These are phyloP conservation scores for Pisolithus microcarpus DNA, from an alignment of 768 basidiomycete species.

Conservation along the genomic window DNA sequence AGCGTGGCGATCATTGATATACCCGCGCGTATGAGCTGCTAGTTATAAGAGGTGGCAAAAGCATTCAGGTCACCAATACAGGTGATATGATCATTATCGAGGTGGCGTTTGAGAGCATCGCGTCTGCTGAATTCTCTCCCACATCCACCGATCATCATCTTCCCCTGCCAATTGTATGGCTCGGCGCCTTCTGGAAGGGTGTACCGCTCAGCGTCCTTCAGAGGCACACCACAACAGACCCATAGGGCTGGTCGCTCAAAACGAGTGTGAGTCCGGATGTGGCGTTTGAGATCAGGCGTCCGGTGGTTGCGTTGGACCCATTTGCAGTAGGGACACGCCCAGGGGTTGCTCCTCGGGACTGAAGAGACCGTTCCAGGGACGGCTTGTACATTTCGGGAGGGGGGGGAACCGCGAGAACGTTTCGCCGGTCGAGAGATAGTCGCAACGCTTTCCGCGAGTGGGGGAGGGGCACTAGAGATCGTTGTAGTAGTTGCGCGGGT, in stretches of 20 bases:
- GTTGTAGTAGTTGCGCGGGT: background rate
- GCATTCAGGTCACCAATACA: constrained; percentile 28
- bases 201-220: constrained; percentile 19
- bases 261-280: constrained; percentile 46
- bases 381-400: constrained; percentile 43
- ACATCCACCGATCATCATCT: constrained; percentile 32
- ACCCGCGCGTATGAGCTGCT: background rate
- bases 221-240: constrained; percentile 32
- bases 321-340: constrained; percentile 41
- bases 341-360: constrained; percentile 27
- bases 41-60: constrained; percentile 21
- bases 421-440: constrained; percentile 10
- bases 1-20: too few relatives aligned
- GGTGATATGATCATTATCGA: constrained; percentile 29
- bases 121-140: constrained; percentile 31
- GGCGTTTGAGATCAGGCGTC: constrained; percentile 53
- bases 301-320: constrained; percentile 45
- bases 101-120: constrained; percentile 36
- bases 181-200: constrained; percentile 15
- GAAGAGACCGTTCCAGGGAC: constrained; percentile 11
- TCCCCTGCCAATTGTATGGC: constrained; percentile 22
- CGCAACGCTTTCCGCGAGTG: constrained; percentile 5
- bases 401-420: constrained; percentile 28
- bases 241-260: constrained; percentile 29
- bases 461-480: background rate